Base-by-base conservation (phyloP, 306 rosid species). In the Malus orientalis region DNA sequence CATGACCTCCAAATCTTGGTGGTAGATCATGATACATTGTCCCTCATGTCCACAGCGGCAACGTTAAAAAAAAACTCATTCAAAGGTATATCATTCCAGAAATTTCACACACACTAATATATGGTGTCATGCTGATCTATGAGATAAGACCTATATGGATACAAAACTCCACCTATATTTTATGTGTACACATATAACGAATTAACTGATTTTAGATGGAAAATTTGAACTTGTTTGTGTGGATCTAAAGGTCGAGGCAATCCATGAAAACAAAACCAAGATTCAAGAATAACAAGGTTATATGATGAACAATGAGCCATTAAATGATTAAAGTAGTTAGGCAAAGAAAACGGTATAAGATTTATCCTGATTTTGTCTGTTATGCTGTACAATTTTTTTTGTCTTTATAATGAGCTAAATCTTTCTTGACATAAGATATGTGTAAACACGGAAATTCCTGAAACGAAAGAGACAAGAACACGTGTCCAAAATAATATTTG, bases 61-160 rank as follows among this genome's bases (percentile, higher is more conserved):
- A 65, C 80, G 70, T 89, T 90, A 64, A 53, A 83, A 65, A 76
- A 79, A 1, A 22, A 77, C 54, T 78, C 89, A 3, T 90, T 81
- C 74, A 80, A 79, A 40, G 91, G 93, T 86, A 81, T 36, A 19
- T 33, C 45, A 38, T 38, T 57, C 36, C 51, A 72, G 4, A 57
- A 63, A 63, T 63, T 30, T 30, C n/a, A 33, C 36, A 33, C 36
- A 8, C 47, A 19, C 23, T 15, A 4, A 65, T 8, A 19, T 8
- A 16, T 18, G 69, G 42, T 29, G 42, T 18, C 33, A 36, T 7
- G 40, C 29, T 29, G 18, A 15, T 62, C 42, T 62, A 27, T 62
- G 20, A 62, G 15, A 62, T 62, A 62, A 29, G 11, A 62, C 11
- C 16, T 44, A 32, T 1, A 29, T 63, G 22, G 42, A 30, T 63